Percentiles rank a stretch among this genome's conserved stretches.
These are phyloP conservation scores for Takashimella koratensis DNA, from an alignment of 1,284 basidiomycete species.

Conservation along the genomic window DNA sequence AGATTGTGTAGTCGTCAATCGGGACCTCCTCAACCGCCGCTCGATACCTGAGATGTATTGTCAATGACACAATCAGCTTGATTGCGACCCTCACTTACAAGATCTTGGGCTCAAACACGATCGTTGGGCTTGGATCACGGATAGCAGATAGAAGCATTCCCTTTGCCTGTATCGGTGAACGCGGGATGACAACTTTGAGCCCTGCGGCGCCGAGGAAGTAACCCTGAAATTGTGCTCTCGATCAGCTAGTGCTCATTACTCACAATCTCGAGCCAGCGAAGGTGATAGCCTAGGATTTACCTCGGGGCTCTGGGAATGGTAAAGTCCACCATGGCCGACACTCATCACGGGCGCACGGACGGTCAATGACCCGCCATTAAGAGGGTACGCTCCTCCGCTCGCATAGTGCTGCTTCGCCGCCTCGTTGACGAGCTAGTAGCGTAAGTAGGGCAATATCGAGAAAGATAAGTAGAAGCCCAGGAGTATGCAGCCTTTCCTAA, in stretches of 20 bases:
- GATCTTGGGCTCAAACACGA: conserved; percentile 89
- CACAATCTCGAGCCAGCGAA: too few relatives aligned
- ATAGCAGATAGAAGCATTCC: conserved; percentile 80
- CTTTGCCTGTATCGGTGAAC: conserved; percentile 91
- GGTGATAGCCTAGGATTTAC: too few relatives aligned
- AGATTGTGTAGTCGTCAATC: conserved; percentile 76
- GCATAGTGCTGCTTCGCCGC: conserved; percentile 90
- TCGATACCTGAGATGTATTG: conserved; percentile 24
- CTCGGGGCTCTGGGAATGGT: conserved; percentile 91
- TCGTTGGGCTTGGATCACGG: conserved; percentile 85
- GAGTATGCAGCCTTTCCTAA: too few relatives aligned
- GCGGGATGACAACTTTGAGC: conserved; percentile 86
- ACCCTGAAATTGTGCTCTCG: too few relatives aligned
- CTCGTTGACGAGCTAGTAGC: conserved; percentile 78
- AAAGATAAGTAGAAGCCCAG: too few relatives aligned
- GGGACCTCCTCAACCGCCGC: conserved; percentile 78
- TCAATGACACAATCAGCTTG: too few relatives aligned
- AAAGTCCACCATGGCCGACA: conserved; percentile 87
- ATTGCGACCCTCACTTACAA: conserved; percentile 17
- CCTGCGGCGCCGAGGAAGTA: conserved; percentile 90
- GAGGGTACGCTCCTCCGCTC: conserved; percentile 70
- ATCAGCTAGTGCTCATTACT: conserved; percentile 2
- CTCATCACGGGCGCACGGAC: conserved; percentile 84
- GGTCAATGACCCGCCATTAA: conserved; percentile 70
- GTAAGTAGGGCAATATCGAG: too few relatives aligned